Evolutionary conservation across 257 asterid genomes (phyloP), one percentile per base, ranked within the genome.

Genomic region (Solanum pimpinellifolium): DNA sequence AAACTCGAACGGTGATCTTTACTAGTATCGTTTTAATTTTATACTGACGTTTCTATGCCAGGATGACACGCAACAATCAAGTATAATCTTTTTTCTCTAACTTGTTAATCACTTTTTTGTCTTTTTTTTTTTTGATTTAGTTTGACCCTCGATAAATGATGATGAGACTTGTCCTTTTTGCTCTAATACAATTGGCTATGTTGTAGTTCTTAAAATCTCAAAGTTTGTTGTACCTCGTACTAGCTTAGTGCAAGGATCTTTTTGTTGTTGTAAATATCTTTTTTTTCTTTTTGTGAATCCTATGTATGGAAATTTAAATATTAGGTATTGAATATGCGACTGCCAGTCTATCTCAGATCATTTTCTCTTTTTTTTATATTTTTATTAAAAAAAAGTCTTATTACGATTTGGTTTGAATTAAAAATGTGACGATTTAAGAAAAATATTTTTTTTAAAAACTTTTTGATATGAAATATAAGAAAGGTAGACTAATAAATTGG

Each of bases 251-350:
- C 68, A 80, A 80, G 66, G 44, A 47, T 29, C 44, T 29, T 47
- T 11, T 80, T 47, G 44, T 80, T 37, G 41, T 7, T 80, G 85
- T 80, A 80, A 80, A 47, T 47, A 80, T 80, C 27, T n/a, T 77
- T 41, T 16, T 18, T 42, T 52, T 7, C 7, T 42, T 52, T 49
- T 49, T 49, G 20, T 49, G 46, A 81, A 49, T 81, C 85, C 46
- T 23, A 49, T 81, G 44, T 29, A 81, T 49, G 85, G 44, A 29
- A 11, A 31, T 18, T 80, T 5, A 29, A 29, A 80, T 15, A 5
- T 47, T 80, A 49, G 42, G 29, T 80, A 27, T 49, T 47, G 41
- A 27, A 29, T 80, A 21, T 47, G 42, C 16, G 27, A 27, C 66
- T 15, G 4, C 15, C 2, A 2, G 11, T 9, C 16, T 46, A 78